phyloP scores from a whole-genome alignment of 2,329 filamentous ascomycete genomes.

The Tympanopsis confertula region DNA sequence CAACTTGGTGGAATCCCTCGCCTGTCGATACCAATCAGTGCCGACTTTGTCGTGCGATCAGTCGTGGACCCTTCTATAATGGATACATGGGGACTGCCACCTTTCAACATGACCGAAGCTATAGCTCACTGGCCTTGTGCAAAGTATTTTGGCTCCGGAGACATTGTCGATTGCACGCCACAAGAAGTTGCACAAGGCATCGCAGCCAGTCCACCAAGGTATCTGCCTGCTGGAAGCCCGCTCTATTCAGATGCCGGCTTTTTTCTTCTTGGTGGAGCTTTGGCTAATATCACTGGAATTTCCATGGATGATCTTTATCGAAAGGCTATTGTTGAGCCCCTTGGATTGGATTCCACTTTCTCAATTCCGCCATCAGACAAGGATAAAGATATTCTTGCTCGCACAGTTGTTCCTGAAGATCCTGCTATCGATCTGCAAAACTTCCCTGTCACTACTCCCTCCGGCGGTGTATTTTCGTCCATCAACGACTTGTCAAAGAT shows the following conservation, averaged over 20 bases:
- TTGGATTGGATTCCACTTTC: slow-evolving; percentile 23
- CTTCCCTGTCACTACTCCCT: slow-evolving; percentile 8
- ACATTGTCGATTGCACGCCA: neutral
- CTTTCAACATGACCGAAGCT: slow-evolving; percentile 5
- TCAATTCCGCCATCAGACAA: slow-evolving; percentile 10
- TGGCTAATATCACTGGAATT: slow-evolving; percentile 24
- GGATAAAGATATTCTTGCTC: slow-evolving; percentile 26
- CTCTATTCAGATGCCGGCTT: slow-evolving; percentile 23
- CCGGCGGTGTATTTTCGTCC: slow-evolving; percentile 14
- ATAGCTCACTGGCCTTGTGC: slow-evolving; percentile 2
- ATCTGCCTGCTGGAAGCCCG: slow-evolving; percentile 14
- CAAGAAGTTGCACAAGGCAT: neutral
- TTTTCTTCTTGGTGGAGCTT: slow-evolving; percentile 20
- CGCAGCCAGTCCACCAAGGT: slow-evolving; percentile 2
- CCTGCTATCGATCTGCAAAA: slow-evolving; percentile 10
- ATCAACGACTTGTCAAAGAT: slow-evolving; percentile 21
- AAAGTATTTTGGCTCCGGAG: neutral
- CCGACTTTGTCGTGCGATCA: slow-evolving; percentile 2
- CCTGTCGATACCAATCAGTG: slow-evolving; percentile 3
- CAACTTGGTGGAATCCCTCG: slow-evolving; percentile 16
- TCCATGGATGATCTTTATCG: slow-evolving; percentile 19
- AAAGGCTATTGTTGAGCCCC: slow-evolving; percentile 20
- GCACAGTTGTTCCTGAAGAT: slow-evolving; percentile 12
- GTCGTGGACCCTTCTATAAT: slow-evolving; percentile 1
- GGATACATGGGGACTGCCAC: slow-evolving; percentile 1